Base-by-base conservation (phyloP, 2,329 filamentous ascomycete genomes). In the Aspergillus ochraceoroseus region DNA sequence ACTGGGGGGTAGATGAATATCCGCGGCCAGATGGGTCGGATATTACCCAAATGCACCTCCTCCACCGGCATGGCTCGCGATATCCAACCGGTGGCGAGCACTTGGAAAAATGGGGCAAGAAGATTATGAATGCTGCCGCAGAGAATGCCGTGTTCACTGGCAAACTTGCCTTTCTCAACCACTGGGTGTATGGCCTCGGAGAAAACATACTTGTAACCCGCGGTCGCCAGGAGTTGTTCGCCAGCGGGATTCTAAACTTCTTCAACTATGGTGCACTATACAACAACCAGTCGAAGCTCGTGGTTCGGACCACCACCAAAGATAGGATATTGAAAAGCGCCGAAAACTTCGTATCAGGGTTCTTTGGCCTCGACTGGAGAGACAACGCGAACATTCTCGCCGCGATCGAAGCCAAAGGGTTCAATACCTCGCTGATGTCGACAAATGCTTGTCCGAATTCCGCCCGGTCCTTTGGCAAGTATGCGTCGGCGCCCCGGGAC, bases 271-370 rank as follows among this genome's bases (percentile, higher is more conserved):
- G 77, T 4, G 72, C 76, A 46, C 65, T 88, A 14, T 87, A 86
- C 54, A 82, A 87, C 51, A 79, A 83, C 4, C 5, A 76, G 41
- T 81, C 73, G 62, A 87, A 85, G 65, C 79, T 88, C 44, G 76
- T 87, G 42, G 82, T 79, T n/a, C 74, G 83, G 14, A 85, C 83
- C 1, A 87, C 83, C 0, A 85, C 83, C 1, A 82, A 88, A 58
- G 79, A 85, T 56, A 77, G 85, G 17, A 88, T 88, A 83, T 68
- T 83, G 17, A 82, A 87, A 59, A 82, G 76, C 27, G 83, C 83
- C 2, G 83, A 88, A 61, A 83, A 88, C 61, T 88, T 87, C 63
- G 66, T 87, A 57, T 81, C 84, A 5, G 85, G 85, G 0, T 88
- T 88, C 66, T 88, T 88, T 56, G 84, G 84, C 0, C 71, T 87